Evolutionary conservation across 805 yeast species (phyloP).

Genomic region (Candida incommunis): DNA sequence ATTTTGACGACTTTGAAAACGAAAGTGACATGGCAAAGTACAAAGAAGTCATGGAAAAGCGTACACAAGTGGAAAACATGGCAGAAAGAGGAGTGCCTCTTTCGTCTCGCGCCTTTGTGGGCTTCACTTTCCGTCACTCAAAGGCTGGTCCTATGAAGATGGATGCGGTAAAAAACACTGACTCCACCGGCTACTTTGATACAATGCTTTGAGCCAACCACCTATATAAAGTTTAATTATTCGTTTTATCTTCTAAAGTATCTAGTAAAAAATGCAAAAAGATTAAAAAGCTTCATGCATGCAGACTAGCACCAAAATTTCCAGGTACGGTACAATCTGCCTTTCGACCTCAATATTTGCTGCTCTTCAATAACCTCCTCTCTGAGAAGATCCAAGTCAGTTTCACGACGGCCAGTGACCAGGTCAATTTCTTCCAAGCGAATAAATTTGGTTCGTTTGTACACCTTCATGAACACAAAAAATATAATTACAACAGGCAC

Average conservation of each 20-base stretch:
- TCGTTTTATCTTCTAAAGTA: not conserved
- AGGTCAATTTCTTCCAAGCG: constrained; percentile 40
- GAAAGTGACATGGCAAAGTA: constrained; percentile 96
- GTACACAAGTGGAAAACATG: constrained; percentile 66
- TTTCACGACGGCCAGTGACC: constrained; percentile 46
- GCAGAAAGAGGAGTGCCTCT: constrained; percentile 49
- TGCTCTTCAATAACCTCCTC: constrained; percentile 42
- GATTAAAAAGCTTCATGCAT: constrained; percentile 7
- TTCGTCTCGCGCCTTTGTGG: constrained; percentile 63
- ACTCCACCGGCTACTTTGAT: constrained; percentile 1
- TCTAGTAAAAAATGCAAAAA: no score
- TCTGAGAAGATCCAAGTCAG: constrained; percentile 37
- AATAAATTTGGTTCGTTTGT: constrained; percentile 28
- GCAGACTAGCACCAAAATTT: constrained; percentile 38
- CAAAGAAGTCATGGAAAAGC: constrained; percentile 91
- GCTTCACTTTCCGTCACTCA: constrained; percentile 90
- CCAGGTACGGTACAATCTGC: constrained; percentile 31
- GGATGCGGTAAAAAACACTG: constrained; percentile 1
- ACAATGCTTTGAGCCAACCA: constrained; percentile 4
- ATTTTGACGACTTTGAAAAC: constrained; percentile 92
- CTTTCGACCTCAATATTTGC: constrained; percentile 27
- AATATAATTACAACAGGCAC: constrained; percentile 27
- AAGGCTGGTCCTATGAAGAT: constrained; percentile 7
- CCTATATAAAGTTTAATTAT: not conserved
- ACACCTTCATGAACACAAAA: constrained; percentile 39